Evolutionary conservation across 164 flowering plant genomes (phyloP).

Genomic region (Houttuynia cordata): DNA sequence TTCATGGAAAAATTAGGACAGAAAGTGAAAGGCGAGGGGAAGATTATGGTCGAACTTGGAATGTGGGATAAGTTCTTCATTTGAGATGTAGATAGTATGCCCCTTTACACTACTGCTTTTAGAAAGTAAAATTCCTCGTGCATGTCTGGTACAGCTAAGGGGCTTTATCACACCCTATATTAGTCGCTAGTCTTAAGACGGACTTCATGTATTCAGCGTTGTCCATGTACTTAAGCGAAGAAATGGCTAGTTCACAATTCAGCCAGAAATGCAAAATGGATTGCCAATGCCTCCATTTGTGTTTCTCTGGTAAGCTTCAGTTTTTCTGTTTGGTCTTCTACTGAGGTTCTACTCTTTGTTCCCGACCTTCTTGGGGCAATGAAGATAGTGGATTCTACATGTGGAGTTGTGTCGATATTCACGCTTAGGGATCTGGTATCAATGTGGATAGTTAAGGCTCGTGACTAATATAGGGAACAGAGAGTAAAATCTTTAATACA

Average conservation of each 20-base stretch:
- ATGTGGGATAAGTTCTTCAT: constrained; percentile 21
- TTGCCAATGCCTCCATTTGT: constrained; percentile 14
- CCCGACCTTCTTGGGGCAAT: too few species aligned
- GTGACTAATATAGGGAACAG: too few species aligned
- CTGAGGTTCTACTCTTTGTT: too few species aligned
- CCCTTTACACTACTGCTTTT: constrained; percentile 8
- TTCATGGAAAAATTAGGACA: constrained; percentile 7
- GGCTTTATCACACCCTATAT: background rate
- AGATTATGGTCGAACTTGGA: constrained; percentile 22
- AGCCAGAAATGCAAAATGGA: constrained; percentile 15
- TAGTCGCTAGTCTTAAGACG: too few species aligned
- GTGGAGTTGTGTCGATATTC: too few species aligned
- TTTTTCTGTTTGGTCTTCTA: background rate
- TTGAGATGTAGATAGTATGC: background rate
- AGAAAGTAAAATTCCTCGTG: constrained; percentile 4
- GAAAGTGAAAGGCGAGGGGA: constrained; percentile 17
- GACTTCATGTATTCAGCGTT: background rate
- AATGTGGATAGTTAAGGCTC: too few species aligned
- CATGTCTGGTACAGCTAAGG: background rate
- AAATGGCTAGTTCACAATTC: constrained; percentile 12
- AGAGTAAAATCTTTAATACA: too few species aligned
- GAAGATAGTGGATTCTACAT: too few species aligned
- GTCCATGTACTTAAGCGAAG: background rate
- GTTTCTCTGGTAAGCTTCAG: constrained; percentile 15
- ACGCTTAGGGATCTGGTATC: too few species aligned